Percentiles rank a stretch among this genome's conserved stretches.
phyloP scores from a whole-genome alignment of 1,284 basidiomycete genomes.

The Rhizoctonia solani region DNA sequence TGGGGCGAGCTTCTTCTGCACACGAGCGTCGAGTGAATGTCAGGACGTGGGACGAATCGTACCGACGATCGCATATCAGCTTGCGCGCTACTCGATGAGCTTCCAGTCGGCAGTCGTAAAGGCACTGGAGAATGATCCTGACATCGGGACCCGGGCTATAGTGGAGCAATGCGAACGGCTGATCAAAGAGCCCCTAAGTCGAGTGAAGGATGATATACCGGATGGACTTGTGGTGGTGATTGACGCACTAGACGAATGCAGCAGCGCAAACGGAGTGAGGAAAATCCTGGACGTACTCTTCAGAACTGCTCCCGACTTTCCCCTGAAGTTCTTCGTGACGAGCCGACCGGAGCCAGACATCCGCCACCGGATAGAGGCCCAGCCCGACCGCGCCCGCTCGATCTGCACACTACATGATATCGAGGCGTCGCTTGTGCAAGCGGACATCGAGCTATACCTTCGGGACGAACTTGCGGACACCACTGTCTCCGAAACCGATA shows the following conservation, averaged over 20 bases:
- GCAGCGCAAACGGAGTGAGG: not conserved
- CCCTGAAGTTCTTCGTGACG: conserved; percentile 28
- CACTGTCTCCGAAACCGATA: not conserved
- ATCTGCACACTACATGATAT: too few species aligned
- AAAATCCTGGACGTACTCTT: not conserved
- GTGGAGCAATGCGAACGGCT: too few species aligned
- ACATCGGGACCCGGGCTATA: too few species aligned
- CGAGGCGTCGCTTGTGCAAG: conserved; percentile 11
- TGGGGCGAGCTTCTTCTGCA: conserved; percentile 19
- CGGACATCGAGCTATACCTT: conserved; percentile 23
- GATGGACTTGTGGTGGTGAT: not conserved
- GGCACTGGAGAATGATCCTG: not conserved
- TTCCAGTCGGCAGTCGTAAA: not conserved
- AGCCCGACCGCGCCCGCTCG: conserved; percentile 5
- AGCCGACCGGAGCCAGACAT: conserved; percentile 30
- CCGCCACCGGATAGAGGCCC: conserved; percentile 2
- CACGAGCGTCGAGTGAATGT: not conserved
- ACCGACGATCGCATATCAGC: too few species aligned
- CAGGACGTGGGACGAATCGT: not conserved
- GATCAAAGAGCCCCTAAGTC: too few species aligned
- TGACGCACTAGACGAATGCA: conserved; percentile 26
- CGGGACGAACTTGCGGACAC: not conserved
- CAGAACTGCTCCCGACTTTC: conserved; percentile 28
- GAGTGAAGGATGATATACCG: not conserved
- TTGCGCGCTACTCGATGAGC: not conserved